Evolutionary conservation across 2,329 filamentous ascomycete genomes (phyloP).

Genomic region (Aspergillus niger): DNA sequence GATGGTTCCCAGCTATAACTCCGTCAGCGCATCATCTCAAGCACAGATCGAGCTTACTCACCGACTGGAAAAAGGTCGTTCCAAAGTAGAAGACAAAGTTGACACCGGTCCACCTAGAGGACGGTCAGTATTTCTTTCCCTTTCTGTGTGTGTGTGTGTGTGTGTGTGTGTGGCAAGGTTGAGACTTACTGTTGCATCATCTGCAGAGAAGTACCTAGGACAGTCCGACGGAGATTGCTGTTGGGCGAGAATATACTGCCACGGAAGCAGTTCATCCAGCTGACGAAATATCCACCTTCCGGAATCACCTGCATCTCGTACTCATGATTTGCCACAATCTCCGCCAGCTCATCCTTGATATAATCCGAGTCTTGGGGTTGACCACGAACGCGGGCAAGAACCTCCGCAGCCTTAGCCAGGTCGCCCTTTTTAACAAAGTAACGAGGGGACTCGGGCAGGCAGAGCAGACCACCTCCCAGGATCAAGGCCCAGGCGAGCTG

Average conservation of each 20-base stretch:
- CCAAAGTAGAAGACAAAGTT: conserved; percentile 93
- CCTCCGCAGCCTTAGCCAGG: conserved; percentile 63
- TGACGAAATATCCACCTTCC: conserved; percentile 63
- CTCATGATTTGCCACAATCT: conserved; percentile 87
- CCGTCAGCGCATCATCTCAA: neutral
- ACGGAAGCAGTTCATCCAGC: conserved; percentile 68
- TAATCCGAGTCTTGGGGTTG: conserved; percentile 72
- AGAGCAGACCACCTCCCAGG: conserved; percentile 68
- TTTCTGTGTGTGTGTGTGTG: neutral
- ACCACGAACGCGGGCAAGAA: conserved; percentile 70
- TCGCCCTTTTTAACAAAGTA: conserved; percentile 80
- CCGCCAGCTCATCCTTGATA: conserved; percentile 76
- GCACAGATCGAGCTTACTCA: conserved; percentile 2
- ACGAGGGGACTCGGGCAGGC: conserved; percentile 82
- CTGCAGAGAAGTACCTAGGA: conserved; percentile 71
- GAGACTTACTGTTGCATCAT: conserved; percentile 69
- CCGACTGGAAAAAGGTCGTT: conserved; percentile 73
- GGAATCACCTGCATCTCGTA: conserved; percentile 74
- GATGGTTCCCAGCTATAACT: conserved; percentile 68
- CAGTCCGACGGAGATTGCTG: conserved; percentile 65
- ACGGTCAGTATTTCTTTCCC: neutral
- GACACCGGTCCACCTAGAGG: conserved; percentile 67
- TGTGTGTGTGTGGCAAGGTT: conserved; percentile 25
- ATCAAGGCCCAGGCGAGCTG: conserved; percentile 82
- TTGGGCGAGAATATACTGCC: conserved; percentile 56